Base-by-base conservation (phyloP, 1,284 basidiomycete species). In the Schizophyllum commune region DNA sequence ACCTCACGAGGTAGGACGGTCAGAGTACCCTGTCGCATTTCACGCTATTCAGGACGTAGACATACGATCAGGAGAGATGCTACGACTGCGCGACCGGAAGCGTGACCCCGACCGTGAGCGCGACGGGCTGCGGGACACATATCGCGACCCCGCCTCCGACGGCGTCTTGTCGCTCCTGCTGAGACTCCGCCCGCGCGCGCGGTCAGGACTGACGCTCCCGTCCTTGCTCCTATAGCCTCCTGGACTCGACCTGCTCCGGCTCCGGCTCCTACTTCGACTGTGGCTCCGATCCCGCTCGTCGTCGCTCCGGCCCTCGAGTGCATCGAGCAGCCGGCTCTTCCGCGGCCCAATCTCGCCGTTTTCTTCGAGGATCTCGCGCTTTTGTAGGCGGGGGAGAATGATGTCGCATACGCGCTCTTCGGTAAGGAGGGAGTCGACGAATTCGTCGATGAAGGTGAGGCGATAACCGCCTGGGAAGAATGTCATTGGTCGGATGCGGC, bases 381-480 rank as follows among this genome's bases (percentile, higher is more conserved):
- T 94, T 1, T 87, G 86, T 64, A 99, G 76, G 54, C 97, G 86
- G 5, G 97, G 97, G 57, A 99, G 77, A 67, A 98, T 98, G 67
- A 95, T 92, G 74, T 99, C 96, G 73, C 96, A 99, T 1, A 96
- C 96, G 63, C 96, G 84, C 64, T 98, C 96, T 71, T 97, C 88
- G 1, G 81, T 86, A 22, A 99, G 76, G 5, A 99, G 80, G 58
- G 86, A 80, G 74, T 98, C 89, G 59, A 96, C 82, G 70, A 94
- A 98, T 71, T 96, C 92, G 74, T 99, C 97, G 72, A 99, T 94
- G 67, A 87, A 90, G 17, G 90, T 88, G 55, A 99, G 75, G 0
- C 81, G 79, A 71, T 92, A 97, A 19, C 92, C 92, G 62, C 81
- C 92, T 94, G 61, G 32, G 61, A 61, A 33, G 61, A 39, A 57